Base-by-base conservation (phyloP, 805 yeast genomes). In the Cyberlindnera japonica region DNA sequence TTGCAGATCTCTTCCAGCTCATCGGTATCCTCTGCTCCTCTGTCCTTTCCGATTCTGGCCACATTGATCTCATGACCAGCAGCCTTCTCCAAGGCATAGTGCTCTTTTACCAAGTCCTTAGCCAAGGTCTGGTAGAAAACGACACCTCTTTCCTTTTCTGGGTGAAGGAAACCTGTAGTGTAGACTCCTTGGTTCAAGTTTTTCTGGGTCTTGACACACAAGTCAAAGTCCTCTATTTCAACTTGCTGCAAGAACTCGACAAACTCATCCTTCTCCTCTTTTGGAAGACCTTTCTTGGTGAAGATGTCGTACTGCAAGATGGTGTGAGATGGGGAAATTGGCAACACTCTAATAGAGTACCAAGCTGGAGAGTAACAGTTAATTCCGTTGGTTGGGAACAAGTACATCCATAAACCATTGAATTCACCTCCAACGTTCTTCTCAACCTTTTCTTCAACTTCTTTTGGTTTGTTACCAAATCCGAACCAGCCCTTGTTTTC, bases 291-390 rank as follows among this genome's bases (percentile, higher is more conserved):
- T 57, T 75, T 77, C 63, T 77, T 77, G 42, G 81, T 72, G 61
- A 70, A 77, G 42, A 77, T 73, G 54, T 77, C 83, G 51, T 77
- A 77, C 52, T 76, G 81, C 52, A 77, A 65, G 26, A 77, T 63
- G 10, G 83, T 77, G 54, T 69, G 75, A 24, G 67, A 65, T 16
- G 81, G 75, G 25, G 71, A 54, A 15, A 74, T 58, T 23, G 83
- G 83, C 44, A 77, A 62, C 4, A 77, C 82, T 51, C 82, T 65
- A 48, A 77, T 77, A 8, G 79, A 70, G 58, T 77, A 77, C 79
- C 81, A 77, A 9, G 82, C 82, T 50, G 83, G 82, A 0, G 82
- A 76, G 54, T 77, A 77, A 53, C 83, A 77, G 60, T 77, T 77
- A 56, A 77, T 59, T 33, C 83, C 83, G 54, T 75, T 75, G 35